Conservation (phyloP, 2,329 filamentous ascomycete genomes). For the Venturiaceae sp. region DNA sequence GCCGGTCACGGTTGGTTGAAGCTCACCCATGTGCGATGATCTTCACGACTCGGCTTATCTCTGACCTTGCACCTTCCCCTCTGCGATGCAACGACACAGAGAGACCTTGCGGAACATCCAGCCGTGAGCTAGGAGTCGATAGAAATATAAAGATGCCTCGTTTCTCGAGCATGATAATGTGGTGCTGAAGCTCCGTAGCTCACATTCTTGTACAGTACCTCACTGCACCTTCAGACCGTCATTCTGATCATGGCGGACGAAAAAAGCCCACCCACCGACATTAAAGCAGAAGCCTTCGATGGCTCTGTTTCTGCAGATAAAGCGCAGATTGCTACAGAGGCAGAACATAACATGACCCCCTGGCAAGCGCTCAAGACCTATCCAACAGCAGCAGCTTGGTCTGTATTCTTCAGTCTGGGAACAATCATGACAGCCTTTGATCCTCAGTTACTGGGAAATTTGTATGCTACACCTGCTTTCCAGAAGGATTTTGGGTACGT, state of each 20-base stretch:
- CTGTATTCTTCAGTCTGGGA: constrained; percentile 73
- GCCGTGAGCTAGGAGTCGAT: not conserved
- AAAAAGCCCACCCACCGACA: not conserved
- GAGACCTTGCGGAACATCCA: not conserved
- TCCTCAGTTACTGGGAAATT: constrained; percentile 70
- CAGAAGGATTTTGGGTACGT: constrained; percentile 34
- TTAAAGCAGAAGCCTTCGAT: not conserved
- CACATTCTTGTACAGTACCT: not conserved
- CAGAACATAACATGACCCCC: constrained; percentile 43
- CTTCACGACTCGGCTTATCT: not conserved
- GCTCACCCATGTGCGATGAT: not conserved
- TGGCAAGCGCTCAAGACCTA: constrained; percentile 66
- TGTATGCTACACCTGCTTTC: constrained; percentile 47
- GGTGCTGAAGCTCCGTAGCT: not conserved
- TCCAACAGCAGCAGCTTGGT: constrained; percentile 79
- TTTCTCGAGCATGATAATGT: not conserved
- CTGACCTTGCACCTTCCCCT: not conserved
- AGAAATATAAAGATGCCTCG: not conserved
- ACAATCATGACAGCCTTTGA: constrained; percentile 92
- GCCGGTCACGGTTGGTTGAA: not conserved
- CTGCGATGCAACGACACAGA: not conserved
- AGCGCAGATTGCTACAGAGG: constrained; percentile 23
- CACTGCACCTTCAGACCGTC: not conserved
- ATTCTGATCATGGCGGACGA: not conserved
- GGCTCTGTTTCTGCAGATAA: not conserved